Percentiles rank a stretch among this genome's conserved stretches.
Evolutionary conservation across 129 eudicot genomes (phyloP).

Genomic region (Lonicera japonica): DNA sequence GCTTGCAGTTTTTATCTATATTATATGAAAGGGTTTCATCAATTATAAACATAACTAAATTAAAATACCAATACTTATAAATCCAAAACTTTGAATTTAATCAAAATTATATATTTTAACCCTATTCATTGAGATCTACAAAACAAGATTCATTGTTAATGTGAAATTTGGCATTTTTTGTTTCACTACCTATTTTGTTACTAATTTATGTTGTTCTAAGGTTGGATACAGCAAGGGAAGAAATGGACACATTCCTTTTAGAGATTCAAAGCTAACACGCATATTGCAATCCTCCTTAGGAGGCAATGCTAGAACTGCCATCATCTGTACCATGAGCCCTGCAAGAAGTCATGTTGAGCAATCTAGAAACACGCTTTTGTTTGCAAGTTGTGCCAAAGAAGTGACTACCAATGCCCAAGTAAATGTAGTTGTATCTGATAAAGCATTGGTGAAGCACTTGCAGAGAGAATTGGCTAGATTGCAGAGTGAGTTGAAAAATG

Average conservation of each 20-base stretch:
- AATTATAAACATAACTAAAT: too few relatives aligned
- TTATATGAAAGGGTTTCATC: neutral
- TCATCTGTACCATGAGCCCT: slow-evolving; percentile 94
- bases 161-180: too few relatives aligned
- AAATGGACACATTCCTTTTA: slow-evolving; percentile 76
- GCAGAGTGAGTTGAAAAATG: slow-evolving; percentile 54
- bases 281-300: slow-evolving; percentile 80
- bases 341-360: slow-evolving; percentile 82
- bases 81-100: too few relatives aligned
- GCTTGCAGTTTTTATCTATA: neutral
- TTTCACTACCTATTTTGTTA: neutral
- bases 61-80: too few relatives aligned
- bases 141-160: too few relatives aligned
- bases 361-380: slow-evolving; percentile 84
- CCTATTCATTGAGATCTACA: neutral
- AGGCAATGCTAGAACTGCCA: slow-evolving; percentile 89
- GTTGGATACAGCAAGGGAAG: slow-evolving; percentile 62
- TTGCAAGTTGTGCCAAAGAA: slow-evolving; percentile 95
- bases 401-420: slow-evolving; percentile 79
- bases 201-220: slow-evolving; percentile 1
- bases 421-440: slow-evolving; percentile 73
- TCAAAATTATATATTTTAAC: too few relatives aligned
- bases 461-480: slow-evolving; percentile 72
- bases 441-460: slow-evolving; percentile 81
- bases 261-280: slow-evolving; percentile 89